phyloP scores from a whole-genome alignment of 2,329 filamentous ascomycete genomes.

The Neofusicoccum laricinum region DNA sequence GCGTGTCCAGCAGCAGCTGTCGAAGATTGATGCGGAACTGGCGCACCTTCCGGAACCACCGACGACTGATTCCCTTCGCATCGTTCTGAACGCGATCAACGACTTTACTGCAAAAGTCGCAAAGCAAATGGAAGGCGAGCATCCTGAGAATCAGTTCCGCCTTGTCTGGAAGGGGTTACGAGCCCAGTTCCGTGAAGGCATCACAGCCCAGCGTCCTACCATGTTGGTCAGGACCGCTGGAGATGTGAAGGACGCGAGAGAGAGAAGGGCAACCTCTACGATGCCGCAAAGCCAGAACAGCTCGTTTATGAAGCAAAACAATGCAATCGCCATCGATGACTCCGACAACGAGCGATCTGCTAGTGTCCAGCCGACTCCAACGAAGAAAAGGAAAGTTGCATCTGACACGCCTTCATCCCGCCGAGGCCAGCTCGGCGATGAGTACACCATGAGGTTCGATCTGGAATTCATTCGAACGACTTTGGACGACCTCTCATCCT shows the following conservation, averaged over 20 bases:
- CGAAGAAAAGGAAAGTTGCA: conserved; percentile 33
- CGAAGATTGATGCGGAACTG: conserved; percentile 55
- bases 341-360: conserved; percentile 19
- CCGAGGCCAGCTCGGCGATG: neutral
- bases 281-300: neutral
- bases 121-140: conserved; percentile 52
- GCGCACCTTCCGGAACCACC: conserved; percentile 64
- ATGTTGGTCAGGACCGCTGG: conserved; percentile 16
- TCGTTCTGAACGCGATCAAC: conserved; percentile 59
- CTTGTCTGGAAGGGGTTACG: conserved; percentile 46
- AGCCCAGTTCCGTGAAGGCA: conserved; percentile 49
- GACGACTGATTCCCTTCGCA: conserved; percentile 60
- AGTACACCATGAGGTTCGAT: conserved; percentile 20
- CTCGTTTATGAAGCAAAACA: neutral
- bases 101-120: conserved; percentile 56
- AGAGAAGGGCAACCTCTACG: neutral
- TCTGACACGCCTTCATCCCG: neutral
- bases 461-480: conserved; percentile 30
- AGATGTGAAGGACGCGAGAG: neutral
- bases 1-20: conserved; percentile 47
- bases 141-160: conserved; percentile 38
- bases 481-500: conserved; percentile 26
- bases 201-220: conserved; percentile 29
- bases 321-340: conserved; percentile 22
- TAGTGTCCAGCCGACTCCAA: neutral